Conservation (phyloP, 148 eudicot species). For the Mesembryanthemum crystallinum region DNA sequence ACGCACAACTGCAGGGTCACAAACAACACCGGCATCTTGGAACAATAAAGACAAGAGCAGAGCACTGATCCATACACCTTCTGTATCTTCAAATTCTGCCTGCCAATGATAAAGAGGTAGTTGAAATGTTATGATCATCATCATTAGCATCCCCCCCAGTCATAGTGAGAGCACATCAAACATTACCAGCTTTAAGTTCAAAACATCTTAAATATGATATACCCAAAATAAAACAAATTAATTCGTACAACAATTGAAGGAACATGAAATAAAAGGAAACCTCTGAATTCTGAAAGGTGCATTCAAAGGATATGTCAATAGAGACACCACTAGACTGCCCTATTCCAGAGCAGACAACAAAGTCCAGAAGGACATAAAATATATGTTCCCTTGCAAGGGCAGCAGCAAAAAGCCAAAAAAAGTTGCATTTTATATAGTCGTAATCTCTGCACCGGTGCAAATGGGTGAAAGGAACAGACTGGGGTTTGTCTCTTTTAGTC, state of each 20-base stretch:
- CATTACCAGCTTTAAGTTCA: background rate
- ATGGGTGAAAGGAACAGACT: background rate
- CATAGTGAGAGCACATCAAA: background rate
- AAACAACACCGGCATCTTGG: conserved; percentile 61
- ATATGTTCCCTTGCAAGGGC: background rate
- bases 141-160: background rate
- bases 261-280: background rate
- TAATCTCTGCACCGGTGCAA: background rate
- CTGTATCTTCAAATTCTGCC: conserved; percentile 63
- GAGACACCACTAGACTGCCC: background rate
- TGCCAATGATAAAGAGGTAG: conserved; percentile 31
- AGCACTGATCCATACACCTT: conserved; percentile 78
- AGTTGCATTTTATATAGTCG: background rate
- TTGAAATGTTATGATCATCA: background rate
- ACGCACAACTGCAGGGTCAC: conserved; percentile 46
- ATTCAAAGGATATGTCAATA: background rate
- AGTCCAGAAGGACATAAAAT: background rate
- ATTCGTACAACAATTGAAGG: background rate
- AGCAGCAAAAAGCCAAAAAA: background rate
- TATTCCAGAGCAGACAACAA: conserved; percentile 7
- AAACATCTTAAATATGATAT: background rate
- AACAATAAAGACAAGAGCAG: conserved; percentile 64
- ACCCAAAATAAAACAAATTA: background rate
- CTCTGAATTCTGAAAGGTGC: background rate
- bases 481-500: too few relatives aligned